Evolutionary conservation across 805 yeast species (phyloP), one percentile per base, ranked within the genome.

Genomic region (Millerozyma miso): DNA sequence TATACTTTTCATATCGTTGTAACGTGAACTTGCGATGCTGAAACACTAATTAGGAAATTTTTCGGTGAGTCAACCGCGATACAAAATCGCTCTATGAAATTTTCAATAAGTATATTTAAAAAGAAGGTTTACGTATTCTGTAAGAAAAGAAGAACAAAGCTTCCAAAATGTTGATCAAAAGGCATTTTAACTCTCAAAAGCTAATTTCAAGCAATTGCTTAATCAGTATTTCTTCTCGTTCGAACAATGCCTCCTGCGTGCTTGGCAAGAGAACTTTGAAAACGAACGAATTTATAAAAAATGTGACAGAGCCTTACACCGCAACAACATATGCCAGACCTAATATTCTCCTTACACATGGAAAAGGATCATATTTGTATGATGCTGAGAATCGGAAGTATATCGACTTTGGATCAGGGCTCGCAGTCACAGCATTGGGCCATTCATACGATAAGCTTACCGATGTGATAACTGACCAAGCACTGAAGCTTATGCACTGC

Each of bases 391-490:
- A 85, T 46, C 74, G 79, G 33, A 76, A 83, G 59, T 93, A 83
- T 57, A 74, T 93, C 39, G 99, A 93, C 60, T 91, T 93, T 65
- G 83, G 91, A 1, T 89, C 97, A 1, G 99, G 99, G 41, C 91
- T 93, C 52, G 98, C 99, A 1, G 99, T 93, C 13, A 91, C 96
- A n/a, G 83, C 87, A 1, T 70, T 93, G 49, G 99, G 99, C 2
- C 98, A 93, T 59, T 71, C 89, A 19, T 77, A 93, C 53, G 80
- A 81, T 3, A 83, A 81, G 48, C 76, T 93, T 31, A 77, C 95
- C 4, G 69, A 83, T 42, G 78, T 93, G 46, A 60, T 89, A 47
- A 63, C 66, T 44, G 84, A 85, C 35, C 99, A 93, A 66, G 79
- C 89, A 1, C 60, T 61, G 26, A 81, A 81, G 7, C 69, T 91